Percentiles rank a stretch among this genome's conserved stretches.
phyloP scores from a whole-genome alignment of 805 yeast species.

The Starmera quercuum region DNA sequence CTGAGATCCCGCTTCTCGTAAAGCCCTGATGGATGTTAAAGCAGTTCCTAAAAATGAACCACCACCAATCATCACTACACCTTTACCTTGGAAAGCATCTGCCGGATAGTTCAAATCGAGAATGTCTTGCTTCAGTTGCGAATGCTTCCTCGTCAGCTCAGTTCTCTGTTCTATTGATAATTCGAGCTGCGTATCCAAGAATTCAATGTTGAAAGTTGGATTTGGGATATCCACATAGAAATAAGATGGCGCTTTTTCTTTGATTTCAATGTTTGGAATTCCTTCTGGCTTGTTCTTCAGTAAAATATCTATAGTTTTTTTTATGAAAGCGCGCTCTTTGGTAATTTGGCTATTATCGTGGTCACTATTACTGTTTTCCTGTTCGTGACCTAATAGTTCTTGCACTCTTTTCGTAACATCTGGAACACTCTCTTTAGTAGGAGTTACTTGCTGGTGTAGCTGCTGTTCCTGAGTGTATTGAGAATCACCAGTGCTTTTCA shows the following conservation, averaged over 20 bases:
- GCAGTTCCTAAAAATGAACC: slow-evolving; percentile 35
- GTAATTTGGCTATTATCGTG: neutral
- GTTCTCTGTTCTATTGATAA: slow-evolving; percentile 11
- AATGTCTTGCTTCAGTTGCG: slow-evolving; percentile 12
- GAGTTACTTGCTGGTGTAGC: neutral
- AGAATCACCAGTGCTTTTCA: neutral
- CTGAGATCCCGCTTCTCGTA: slow-evolving; percentile 34
- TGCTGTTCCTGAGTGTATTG: neutral
- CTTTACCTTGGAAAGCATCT: slow-evolving; percentile 17
- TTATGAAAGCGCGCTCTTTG: slow-evolving; percentile 7
- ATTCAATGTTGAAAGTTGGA: slow-evolving; percentile 20
- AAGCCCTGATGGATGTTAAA: slow-evolving; percentile 27
- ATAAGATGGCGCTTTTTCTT: slow-evolving; percentile 19
- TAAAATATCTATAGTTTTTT: slow-evolving; percentile 13
- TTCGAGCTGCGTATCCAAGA: slow-evolving; percentile 9
- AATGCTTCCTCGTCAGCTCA: slow-evolving; percentile 14
- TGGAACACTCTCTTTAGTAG: neutral
- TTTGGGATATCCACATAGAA: slow-evolving; percentile 19
- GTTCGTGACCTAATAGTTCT: neutral
- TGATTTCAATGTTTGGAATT: slow-evolving; percentile 8
- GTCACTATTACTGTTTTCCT: neutral
- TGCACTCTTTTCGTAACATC: too few species aligned
- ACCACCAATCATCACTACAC: slow-evolving; percentile 35
- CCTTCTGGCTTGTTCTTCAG: slow-evolving; percentile 16
- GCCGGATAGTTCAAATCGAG: slow-evolving; percentile 12